Evolutionary conservation across 768 basidiomycete genomes (phyloP), one percentile per base, ranked within the genome.

Genomic region (Megacollybia marginata): DNA sequence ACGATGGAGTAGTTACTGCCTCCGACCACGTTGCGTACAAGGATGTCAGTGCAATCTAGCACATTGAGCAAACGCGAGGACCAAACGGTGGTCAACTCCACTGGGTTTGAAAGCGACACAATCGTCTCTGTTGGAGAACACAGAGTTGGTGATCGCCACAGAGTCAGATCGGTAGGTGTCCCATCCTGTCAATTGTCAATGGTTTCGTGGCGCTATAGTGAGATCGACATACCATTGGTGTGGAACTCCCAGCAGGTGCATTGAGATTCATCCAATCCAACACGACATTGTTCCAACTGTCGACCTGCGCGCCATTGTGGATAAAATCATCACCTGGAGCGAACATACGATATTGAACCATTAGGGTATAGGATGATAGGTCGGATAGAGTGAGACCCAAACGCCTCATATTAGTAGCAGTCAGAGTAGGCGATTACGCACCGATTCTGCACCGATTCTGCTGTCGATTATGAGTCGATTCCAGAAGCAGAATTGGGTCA

Each of bases 31-130:
- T 82, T 76, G 18, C 72, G 66, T 4, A 83, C 80, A 9, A 76
- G 57, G 50, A 82, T 69, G 55, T 81, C 78, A 0, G 82, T 83
- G 0, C 80, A 62, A 54, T 78, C 62, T 70, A 28, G 6, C 4
- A 28, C 4, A 28, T 28, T 28, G 2, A 28, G 23, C 23, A 28
- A 28, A 28, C 23, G 23, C 23, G 23, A 6, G 23, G 4, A 6
- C 23, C 23, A 28, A 6, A 28, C 23, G 23, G 23, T 6, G 6
- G 6, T 28, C 23, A 28, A 28, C 23, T 28, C 23, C 2, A 73
- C 76, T 74, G 2, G 76, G 75, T 53, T 79, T 79, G 63, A 79
- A 77, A 2, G 76, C 70, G 13, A 85, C 82, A 56, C 78, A 82
- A 54, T 80, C 79, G 51, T 82, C 79, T 1, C 72, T 75, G 47